Conservation (phyloP, 2,329 filamentous ascomycete genomes). For the Albifimbria verrucaria region DNA sequence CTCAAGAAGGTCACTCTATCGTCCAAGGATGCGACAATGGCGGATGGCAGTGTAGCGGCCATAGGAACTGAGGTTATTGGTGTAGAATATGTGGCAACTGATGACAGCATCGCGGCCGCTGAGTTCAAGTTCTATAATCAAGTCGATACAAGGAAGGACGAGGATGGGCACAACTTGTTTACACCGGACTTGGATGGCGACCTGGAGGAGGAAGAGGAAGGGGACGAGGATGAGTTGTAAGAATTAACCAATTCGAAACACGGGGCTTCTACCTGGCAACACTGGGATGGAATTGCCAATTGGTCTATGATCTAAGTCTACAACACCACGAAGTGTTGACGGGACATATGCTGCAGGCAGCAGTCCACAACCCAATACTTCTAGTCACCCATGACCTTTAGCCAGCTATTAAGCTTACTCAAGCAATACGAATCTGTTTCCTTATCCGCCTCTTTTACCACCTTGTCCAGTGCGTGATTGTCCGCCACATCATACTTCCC, state of each 20-base stretch:
- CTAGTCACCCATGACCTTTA: not conserved
- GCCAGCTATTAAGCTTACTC: not conserved
- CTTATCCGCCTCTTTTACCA: too few relatives aligned
- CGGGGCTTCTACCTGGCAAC: not conserved
- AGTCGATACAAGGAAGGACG: not conserved
- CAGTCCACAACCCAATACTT: too few relatives aligned
- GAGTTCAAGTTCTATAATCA: not conserved
- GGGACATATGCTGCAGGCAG: not conserved
- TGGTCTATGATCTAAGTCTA: not conserved
- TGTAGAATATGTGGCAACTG: not conserved
- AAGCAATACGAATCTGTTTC: not conserved
- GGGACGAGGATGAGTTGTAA: too few relatives aligned
- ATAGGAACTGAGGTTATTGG: not conserved
- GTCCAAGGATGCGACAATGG: not conserved
- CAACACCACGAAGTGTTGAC: not conserved
- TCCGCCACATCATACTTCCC: too few relatives aligned
- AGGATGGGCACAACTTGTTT: not conserved
- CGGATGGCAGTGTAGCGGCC: not conserved
- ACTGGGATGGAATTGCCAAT: not conserved
- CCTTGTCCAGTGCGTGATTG: too few relatives aligned
- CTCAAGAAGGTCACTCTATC: not conserved
- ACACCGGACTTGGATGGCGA: not conserved
- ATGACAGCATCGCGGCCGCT: not conserved
- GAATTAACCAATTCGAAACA: not conserved
- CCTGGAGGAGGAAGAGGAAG: not conserved